Conservation (phyloP, 176 grass and related monocot species). For the Hordeum vulgare region MorexV3_pseudomolecules_assembly NC_058519.1:51378809-51379308, state of each 20-base stretch:
- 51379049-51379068: constrained; percentile 17
- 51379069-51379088: neutral
- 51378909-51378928: neutral
- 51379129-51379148: neutral
- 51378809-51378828: neutral
- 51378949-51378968: neutral
- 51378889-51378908: constrained; percentile 26
- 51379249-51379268: neutral
- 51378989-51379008: neutral
- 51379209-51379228: neutral
- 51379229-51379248: neutral
- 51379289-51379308: no score
- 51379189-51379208: neutral
- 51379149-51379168: neutral
- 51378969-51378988: neutral
- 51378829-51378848: neutral
- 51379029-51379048: constrained; percentile 13
- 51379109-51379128: neutral
- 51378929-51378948: neutral
- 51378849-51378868: constrained; percentile 27
- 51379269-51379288: neutral
- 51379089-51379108: neutral
- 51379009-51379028: neutral
- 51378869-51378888: constrained; percentile 31
- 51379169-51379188: neutral